Evolutionary conservation across 1,139 yeast species (phyloP), one percentile per base, ranked within the genome.

Genomic region (Meyerozyma sp.): DNA sequence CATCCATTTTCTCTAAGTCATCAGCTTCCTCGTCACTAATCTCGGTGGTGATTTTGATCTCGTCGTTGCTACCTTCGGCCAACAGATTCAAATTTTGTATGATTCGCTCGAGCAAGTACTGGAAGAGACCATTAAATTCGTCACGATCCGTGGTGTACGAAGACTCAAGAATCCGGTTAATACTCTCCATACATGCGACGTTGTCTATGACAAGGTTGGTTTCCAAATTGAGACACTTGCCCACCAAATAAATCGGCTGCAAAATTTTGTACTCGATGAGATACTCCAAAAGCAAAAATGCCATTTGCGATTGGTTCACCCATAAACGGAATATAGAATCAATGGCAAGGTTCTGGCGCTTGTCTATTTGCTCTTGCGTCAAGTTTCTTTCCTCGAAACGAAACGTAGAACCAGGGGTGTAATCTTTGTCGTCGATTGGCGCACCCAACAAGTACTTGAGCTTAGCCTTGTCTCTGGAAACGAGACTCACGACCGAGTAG

Each of bases 221-320:
- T 23, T 61, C 56, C 46, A 61, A 46, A 16, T 59, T 58, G 44
- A 82, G 73, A 9, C 77, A 64, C 50, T 72, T 74, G 36, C 67
- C 62, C 28, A 78, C 56, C 44, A 79, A 63, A 36, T 70, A 61
- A 32, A 61, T 61, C 4, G 79, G 66, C 25, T 68, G 58, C 40
- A 82, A 56, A 23, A 82, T 63, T 21, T 68, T 75, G 50, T 71
- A 73, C 44, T 75, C 80, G 48, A 77, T 76, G 56, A 84, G 74
- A 48, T 77, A 79, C 54, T 81, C 89, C 53, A 85, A 68, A 14
- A 88, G 81, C 52, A 88, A 70, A 50, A 79, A 83, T 2, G 89
- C 91, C 46, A 85, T 86, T 62, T 89, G 87, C 0, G 95, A 93
- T 55, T 86, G 89, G 48, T 79, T 79, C 43, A 79, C 73, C 96